Evolutionary conservation across 805 yeast species (phyloP), one percentile per base, ranked within the genome.

Genomic region (Kodamaea sagamina): DNA sequence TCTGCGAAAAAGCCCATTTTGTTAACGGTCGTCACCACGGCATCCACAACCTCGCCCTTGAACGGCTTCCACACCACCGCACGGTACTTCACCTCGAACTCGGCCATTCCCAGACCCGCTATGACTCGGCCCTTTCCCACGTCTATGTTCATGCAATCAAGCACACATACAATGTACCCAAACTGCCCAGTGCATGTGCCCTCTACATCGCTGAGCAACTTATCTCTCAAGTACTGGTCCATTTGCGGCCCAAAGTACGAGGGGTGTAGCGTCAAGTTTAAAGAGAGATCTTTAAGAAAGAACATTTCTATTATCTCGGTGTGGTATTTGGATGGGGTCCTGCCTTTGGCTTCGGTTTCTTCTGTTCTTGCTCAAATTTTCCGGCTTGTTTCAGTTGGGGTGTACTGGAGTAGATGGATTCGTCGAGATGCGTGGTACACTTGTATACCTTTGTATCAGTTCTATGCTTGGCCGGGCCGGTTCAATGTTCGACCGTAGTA

Each of bases 141-240:
- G 59, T 93, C 97, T 45, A 93, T 89, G 52, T 84, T 79, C 85
- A 88, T 89, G 52, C 95, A 88, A 61, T 93, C 98, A 61, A 93
- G 74, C 34, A 93, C 99, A 67, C 97, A 92, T 45, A 93, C 84
- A 52, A 93, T 93, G 64, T 93, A 93, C 10, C 99, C 99, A 71
- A 93, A 93, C 65, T 93, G 96, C 56, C 99, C 99, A 0, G 98
- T 90, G 68, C 98, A 93, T 1, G 98, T 89, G 18, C 99, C 99
- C 68, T 93, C 99, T 32, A 93, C 99, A 61, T 93, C 99, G 51
- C 88, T 89, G 46, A 93, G 76, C 49, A 93, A 75, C 65, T 92
- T 90, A 59, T 89, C 87, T 61, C 95, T 82, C 53, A 93, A 74
- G 59, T 82, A 92, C 61, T 89, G 95, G 67, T 86, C 89, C 98